Percentiles rank a stretch among this genome's conserved stretches.
These are phyloP conservation scores for Neoarthrinium moseri DNA, from an alignment of 2,329 filamentous ascomycete genomes.

Conservation along the genomic window DNA sequence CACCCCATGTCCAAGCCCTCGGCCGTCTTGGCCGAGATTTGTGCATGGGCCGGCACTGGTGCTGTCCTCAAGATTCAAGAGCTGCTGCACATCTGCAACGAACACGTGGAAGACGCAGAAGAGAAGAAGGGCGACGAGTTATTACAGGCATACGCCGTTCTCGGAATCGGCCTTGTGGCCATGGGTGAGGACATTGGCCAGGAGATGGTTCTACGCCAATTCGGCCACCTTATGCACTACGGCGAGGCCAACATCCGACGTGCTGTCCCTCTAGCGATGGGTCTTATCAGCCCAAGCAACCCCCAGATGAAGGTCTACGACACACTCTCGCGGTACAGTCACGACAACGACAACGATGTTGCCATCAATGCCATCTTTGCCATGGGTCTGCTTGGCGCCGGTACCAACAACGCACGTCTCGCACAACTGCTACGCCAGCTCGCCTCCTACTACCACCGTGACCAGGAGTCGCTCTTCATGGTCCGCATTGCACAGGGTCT, in stretches of 20 bases:
- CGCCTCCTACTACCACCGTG: constrained; percentile 96
- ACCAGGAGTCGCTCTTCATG: constrained; percentile 97
- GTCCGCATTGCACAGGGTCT: constrained; percentile 97
- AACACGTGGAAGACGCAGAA: constrained; percentile 91
- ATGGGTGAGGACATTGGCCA: constrained; percentile 99
- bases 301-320: constrained; percentile 99
- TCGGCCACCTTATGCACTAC: constrained; percentile 98
- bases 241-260: constrained; percentile 96
- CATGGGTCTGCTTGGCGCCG: constrained; percentile 95
- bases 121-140: constrained; percentile 96
- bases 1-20: constrained; percentile 98
- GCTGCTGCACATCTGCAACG: constrained; percentile 95
- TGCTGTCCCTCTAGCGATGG: constrained; percentile 94
- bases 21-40: constrained; percentile 90
- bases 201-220: constrained; percentile 97
- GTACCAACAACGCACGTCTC: constrained; percentile 95
- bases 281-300: constrained; percentile 93
- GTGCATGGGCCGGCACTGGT: constrained; percentile 96
- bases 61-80: constrained; percentile 97
- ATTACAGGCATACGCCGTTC: constrained; percentile 91
- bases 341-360: constrained; percentile 98
- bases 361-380: constrained; percentile 98
- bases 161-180: constrained; percentile 89
- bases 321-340: constrained; percentile 92
- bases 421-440: constrained; percentile 92